Evolutionary conservation across 2,329 filamentous ascomycete species (phyloP).

Genomic region (Gaeumannomyces tritici): DNA sequence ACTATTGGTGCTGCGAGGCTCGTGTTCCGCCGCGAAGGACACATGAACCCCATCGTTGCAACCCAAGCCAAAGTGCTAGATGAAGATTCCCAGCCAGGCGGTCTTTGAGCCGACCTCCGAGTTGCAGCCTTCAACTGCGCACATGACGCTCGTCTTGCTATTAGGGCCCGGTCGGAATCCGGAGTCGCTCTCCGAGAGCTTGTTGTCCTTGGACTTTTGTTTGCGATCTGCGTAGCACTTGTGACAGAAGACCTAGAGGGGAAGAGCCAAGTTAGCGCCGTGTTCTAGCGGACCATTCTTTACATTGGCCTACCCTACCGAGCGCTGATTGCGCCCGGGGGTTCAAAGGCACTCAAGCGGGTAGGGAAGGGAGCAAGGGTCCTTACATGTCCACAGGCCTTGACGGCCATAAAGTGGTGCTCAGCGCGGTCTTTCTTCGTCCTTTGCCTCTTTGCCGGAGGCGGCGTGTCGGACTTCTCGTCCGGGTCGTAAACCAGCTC

Average conservation of each 20-base stretch:
- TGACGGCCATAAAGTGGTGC: conserved; percentile 86
- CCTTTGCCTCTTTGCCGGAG: conserved; percentile 27
- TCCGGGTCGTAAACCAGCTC: conserved; percentile 68
- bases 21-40: too few species aligned
- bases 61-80: conserved; percentile 18
- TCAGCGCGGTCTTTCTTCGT: conserved; percentile 50
- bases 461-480: conserved; percentile 10
- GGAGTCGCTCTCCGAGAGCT: neutral
- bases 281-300: neutral
- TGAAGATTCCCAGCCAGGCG: conserved; percentile 53
- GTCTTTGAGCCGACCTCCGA: conserved; percentile 42
- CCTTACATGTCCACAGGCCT: conserved; percentile 81
- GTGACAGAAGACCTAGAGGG: conserved; percentile 49
- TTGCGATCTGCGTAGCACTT: conserved; percentile 51
- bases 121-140: conserved; percentile 47
- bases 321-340: too few species aligned
- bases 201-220: conserved; percentile 25
- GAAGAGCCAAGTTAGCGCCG: neutral
- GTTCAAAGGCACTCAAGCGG: too few species aligned
- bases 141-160: conserved; percentile 26
- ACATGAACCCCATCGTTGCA: too few species aligned
- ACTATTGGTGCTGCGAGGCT: too few species aligned
- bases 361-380: too few species aligned
- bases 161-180: neutral
- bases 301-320: too few species aligned